Evolutionary conservation across 2,329 filamentous ascomycete genomes (phyloP).

Genomic region (Colletotrichum endophyticum): DNA sequence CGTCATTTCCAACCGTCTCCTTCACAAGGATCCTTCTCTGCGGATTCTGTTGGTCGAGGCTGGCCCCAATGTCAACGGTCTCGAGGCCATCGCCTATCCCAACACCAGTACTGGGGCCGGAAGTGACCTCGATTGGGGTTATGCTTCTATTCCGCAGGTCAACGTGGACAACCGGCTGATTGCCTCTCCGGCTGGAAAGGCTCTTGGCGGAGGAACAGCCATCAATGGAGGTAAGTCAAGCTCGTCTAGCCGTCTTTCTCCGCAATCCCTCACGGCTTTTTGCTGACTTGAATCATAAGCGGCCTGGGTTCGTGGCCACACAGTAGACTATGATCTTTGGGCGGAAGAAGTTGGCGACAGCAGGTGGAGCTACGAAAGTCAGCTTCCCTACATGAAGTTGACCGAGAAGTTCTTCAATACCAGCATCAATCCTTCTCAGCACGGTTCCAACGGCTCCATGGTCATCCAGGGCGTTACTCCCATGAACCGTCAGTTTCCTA

Average conservation of each 20-base stretch:
- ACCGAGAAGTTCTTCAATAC: constrained; percentile 34
- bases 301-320: constrained; percentile 47
- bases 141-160: constrained; percentile 32
- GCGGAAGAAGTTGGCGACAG: constrained; percentile 34
- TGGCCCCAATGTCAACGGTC: constrained; percentile 32
- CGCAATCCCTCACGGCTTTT: background rate
- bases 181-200: constrained; percentile 35
- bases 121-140: constrained; percentile 37
- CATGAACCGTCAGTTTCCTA: constrained; percentile 39
- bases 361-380: constrained; percentile 48
- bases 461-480: constrained; percentile 31
- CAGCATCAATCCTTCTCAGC: constrained; percentile 34
- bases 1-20: constrained; percentile 38
- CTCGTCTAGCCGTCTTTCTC: background rate
- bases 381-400: constrained; percentile 50
- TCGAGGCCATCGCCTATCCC: constrained; percentile 27
- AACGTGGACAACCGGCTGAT: constrained; percentile 17
- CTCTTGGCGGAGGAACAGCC: constrained; percentile 42
- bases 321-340: constrained; percentile 52
- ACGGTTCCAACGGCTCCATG: constrained; percentile 42
- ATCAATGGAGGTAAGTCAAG: constrained; percentile 43
- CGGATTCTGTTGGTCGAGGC: constrained; percentile 45
- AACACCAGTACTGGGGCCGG: constrained; percentile 21
- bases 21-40: constrained; percentile 23
- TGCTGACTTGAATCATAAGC: constrained; percentile 40